Evolutionary conservation across 176 grass and related monocot species (phyloP).

Genomic region (Tuctoria greenei): DNA sequence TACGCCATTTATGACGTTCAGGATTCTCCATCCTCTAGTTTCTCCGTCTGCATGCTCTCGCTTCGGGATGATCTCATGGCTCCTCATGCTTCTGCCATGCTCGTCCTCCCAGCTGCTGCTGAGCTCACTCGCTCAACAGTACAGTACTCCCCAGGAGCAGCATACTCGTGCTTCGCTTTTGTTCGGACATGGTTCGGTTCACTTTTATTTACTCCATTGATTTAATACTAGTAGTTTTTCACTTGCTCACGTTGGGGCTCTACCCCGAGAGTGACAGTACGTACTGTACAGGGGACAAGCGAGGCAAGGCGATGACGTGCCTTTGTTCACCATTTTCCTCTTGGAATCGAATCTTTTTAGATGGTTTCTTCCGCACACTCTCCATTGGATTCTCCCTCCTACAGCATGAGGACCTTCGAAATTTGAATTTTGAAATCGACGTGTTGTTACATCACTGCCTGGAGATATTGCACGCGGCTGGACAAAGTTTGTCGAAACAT

Average conservation of each 20-base stretch:
- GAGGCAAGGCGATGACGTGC: not conserved
- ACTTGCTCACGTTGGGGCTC: not conserved
- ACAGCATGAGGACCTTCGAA: not conserved
- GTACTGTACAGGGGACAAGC: not conserved
- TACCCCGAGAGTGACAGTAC: not conserved
- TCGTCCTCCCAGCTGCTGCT: not conserved
- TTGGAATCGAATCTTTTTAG: too few relatives aligned
- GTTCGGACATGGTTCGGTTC: too few relatives aligned
- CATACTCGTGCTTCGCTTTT: too few relatives aligned
- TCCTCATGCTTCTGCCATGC: not conserved
- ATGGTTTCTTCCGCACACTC: too few relatives aligned
- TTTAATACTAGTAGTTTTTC: not conserved
- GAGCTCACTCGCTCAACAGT: not conserved
- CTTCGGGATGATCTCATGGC: not conserved
- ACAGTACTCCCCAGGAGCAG: too few relatives aligned
- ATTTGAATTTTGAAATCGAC: conserved; percentile 35
- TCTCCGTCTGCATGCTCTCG: not conserved
- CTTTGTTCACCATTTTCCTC: conserved; percentile 16
- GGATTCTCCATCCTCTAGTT: not conserved
- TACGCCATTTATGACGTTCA: not conserved
- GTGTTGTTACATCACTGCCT: not conserved
- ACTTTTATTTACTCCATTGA: too few relatives aligned
- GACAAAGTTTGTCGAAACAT: not conserved
- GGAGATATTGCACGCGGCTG: not conserved
- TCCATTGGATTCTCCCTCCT: not conserved